A percentile compares a stretch with the other conserved stretches of the same genome.
These are phyloP conservation scores for Crithidia mellificae DNA, from an alignment of 208 protist species.

Conservation along the genomic window DNA sequence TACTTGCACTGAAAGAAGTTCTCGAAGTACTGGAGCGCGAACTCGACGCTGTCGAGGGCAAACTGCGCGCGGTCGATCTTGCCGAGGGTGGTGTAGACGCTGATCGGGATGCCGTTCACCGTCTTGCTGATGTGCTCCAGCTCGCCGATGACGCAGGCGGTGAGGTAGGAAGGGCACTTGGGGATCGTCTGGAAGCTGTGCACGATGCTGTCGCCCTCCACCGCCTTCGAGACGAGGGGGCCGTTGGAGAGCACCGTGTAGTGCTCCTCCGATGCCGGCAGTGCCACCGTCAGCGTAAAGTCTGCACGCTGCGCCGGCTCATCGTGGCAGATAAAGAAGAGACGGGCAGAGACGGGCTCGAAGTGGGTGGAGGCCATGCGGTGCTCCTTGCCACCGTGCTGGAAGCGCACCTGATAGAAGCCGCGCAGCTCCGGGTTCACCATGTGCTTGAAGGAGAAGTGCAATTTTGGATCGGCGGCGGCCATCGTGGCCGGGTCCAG, in stretches of 20 bases:
- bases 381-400: constrained; percentile 69
- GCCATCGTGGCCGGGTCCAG: constrained; percentile 48
- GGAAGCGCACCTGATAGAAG: constrained; percentile 87
- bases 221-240: constrained; percentile 51
- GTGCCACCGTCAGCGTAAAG: constrained; percentile 91
- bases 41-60: constrained; percentile 74
- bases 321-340: constrained; percentile 97
- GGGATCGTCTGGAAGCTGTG: constrained; percentile 88
- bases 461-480: constrained; percentile 57
- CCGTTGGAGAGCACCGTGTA: constrained; percentile 86
- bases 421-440: constrained; percentile 92
- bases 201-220: constrained; percentile 32
- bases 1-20: constrained; percentile 90
- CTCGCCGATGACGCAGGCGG: constrained; percentile 94
- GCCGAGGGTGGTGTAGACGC: constrained; percentile 74
- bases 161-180: constrained; percentile 96
- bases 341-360: constrained; percentile 93
- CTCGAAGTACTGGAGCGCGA: constrained; percentile 85
- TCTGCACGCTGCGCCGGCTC: constrained; percentile 95
- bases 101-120: constrained; percentile 66
- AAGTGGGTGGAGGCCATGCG: constrained; percentile 96
- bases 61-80: constrained; percentile 71
- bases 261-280: constrained; percentile 61
- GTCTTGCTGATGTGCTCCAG: constrained; percentile 80
- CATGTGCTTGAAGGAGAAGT: constrained; percentile 74